These are phyloP conservation scores for Bryum argenteum DNA, from an alignment of 225 moss, liverwort and hornwort genomes.

Conservation along the genomic window DNA sequence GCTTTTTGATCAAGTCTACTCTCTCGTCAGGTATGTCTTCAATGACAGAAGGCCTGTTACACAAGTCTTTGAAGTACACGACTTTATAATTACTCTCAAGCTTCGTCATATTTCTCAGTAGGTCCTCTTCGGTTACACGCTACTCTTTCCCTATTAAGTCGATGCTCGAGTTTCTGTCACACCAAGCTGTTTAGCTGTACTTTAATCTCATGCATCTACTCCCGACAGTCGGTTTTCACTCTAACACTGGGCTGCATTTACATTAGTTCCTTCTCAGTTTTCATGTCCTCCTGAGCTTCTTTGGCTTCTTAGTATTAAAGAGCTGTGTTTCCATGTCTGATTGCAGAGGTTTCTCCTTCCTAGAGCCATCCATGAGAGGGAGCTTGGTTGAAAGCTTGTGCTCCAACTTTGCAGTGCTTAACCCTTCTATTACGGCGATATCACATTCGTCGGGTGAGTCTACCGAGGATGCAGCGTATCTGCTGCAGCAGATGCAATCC, in stretches of 20 bases:
- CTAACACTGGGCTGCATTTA: constrained; percentile 14
- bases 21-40: constrained; percentile 74
- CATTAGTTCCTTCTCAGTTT: neutral
- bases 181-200: neutral
- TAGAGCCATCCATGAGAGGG: constrained; percentile 65
- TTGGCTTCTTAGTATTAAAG: constrained; percentile 20
- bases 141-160: neutral
- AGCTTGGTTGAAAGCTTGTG: constrained; percentile 88
- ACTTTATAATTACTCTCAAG: neutral
- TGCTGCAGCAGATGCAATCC: constrained; percentile 72
- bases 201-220: constrained; percentile 16
- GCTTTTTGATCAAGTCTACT: constrained; percentile 83
- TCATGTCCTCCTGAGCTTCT: constrained; percentile 20
- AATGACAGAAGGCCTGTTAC: neutral
- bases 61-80: constrained; percentile 2
- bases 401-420: constrained; percentile 90
- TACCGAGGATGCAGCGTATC: constrained; percentile 67
- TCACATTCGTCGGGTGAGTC: constrained; percentile 62
- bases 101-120: neutral
- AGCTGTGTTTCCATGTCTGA: constrained; percentile 30
- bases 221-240: constrained; percentile 18
- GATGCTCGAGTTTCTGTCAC: neutral
- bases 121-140: neutral
- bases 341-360: constrained; percentile 69
- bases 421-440: constrained; percentile 75